Percentiles rank a stretch among this genome's conserved stretches.
Evolutionary conservation across 495 filamentous ascomycete genomes (phyloP).

Genomic region (Lasiosphaeris hirsuta): DNA sequence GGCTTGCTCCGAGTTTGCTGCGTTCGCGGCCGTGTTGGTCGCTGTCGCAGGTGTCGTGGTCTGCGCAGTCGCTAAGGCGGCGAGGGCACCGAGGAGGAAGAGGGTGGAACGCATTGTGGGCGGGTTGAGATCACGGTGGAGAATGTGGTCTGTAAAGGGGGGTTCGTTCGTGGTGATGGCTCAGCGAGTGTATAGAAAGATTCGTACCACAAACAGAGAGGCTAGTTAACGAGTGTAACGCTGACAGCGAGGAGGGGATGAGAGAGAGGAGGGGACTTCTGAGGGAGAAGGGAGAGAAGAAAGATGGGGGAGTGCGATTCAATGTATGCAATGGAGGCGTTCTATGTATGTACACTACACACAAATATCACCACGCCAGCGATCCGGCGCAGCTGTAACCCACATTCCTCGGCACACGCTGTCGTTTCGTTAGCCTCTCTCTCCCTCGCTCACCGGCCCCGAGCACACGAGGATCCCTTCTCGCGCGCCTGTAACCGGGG

Average conservation of each 20-base stretch:
- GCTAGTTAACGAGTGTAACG: too few species aligned
- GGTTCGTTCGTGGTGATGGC: not conserved
- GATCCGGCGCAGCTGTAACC: too few species aligned
- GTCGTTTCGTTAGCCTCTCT: too few species aligned
- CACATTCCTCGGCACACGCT: too few species aligned
- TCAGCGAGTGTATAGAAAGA: not conserved
- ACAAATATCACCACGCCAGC: too few species aligned
- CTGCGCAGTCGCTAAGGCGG: conserved; percentile 34
- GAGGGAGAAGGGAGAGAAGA: not conserved
- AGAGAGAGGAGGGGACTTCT: not conserved
- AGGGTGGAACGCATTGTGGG: conserved; percentile 44
- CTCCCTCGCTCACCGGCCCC: too few species aligned
- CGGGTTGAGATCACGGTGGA: not conserved
- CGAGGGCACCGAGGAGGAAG: conserved; percentile 38
- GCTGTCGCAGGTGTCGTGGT: conserved; percentile 12
- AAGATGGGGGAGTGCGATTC: not conserved
- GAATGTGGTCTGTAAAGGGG: conserved; percentile 6
- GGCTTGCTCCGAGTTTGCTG: conserved; percentile 38
- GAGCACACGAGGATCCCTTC: too few species aligned
- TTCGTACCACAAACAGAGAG: too few species aligned
- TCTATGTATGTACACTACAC: too few species aligned
- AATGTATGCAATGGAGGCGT: too few species aligned
- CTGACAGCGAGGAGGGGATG: too few species aligned
- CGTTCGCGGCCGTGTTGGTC: conserved; percentile 20
- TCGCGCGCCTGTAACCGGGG: too few species aligned